Evolutionary conservation across 2,329 filamentous ascomycete genomes (phyloP).

Genomic region (Ilyonectria sp.): DNA sequence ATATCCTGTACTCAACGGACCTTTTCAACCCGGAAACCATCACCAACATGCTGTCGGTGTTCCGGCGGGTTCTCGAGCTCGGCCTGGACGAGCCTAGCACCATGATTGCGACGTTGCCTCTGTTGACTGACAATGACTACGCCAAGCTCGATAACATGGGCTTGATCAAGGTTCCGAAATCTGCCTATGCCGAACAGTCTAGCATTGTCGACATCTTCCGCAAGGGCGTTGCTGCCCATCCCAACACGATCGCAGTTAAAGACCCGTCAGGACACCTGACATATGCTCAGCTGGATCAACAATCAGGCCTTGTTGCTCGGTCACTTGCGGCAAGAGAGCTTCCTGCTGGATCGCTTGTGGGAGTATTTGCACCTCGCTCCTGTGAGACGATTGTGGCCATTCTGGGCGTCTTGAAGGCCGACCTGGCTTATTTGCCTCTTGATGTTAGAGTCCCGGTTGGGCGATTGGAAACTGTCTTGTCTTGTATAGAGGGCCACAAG

Average conservation of each 20-base stretch:
- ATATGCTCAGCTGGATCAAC: slow-evolving; percentile 34
- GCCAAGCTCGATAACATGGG: slow-evolving; percentile 33
- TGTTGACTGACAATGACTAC: slow-evolving; percentile 11
- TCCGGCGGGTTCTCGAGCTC: slow-evolving; percentile 31
- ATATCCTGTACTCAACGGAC: slow-evolving; percentile 34
- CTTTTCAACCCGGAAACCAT: slow-evolving; percentile 39
- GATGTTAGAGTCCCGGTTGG: slow-evolving; percentile 37
- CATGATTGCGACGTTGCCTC: slow-evolving; percentile 14
- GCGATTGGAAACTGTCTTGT: slow-evolving; percentile 40
- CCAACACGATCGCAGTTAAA: slow-evolving; percentile 34
- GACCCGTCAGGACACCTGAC: slow-evolving; percentile 35
- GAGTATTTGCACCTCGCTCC: slow-evolving; percentile 38
- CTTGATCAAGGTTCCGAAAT: slow-evolving; percentile 31
- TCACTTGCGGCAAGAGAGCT: slow-evolving; percentile 34
- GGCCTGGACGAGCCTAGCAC: slow-evolving; percentile 29
- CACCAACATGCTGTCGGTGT: slow-evolving; percentile 33
- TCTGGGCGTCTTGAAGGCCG: slow-evolving; percentile 47
- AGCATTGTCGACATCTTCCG: slow-evolving; percentile 45
- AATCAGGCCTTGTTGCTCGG: slow-evolving; percentile 34
- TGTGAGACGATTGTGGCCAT: slow-evolving; percentile 41
- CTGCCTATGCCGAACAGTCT: slow-evolving; percentile 37
- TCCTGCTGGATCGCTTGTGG: slow-evolving; percentile 35
- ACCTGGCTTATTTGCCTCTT: slow-evolving; percentile 46
- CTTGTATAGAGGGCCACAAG: slow-evolving; percentile 20
- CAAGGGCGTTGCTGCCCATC: slow-evolving; percentile 28